Evolutionary conservation across 1,284 basidiomycete genomes (phyloP).

Genomic region (Coniferiporia weirii): DNA sequence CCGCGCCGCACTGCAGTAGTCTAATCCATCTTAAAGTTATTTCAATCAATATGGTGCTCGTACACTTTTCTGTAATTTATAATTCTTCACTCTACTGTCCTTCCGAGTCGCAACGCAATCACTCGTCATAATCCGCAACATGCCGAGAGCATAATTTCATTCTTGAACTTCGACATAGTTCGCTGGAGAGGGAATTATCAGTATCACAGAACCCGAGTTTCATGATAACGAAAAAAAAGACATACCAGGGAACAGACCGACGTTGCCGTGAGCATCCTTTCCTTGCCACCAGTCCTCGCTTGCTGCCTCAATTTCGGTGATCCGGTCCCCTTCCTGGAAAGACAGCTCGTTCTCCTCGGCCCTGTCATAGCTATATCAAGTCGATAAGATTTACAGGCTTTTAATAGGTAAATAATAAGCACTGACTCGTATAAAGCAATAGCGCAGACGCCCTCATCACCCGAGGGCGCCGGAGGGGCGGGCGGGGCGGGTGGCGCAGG

Average conservation of each 20-base stretch:
- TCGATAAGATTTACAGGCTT: background rate
- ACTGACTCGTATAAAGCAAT: conserved; percentile 71
- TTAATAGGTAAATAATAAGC: conserved; percentile 26
- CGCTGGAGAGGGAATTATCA: conserved; percentile 31
- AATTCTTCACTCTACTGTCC: background rate
- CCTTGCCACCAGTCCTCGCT: conserved; percentile 92
- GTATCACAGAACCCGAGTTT: conserved; percentile 2
- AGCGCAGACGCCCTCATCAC: conserved; percentile 56
- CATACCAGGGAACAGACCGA: conserved; percentile 83
- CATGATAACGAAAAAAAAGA: conserved; percentile 9
- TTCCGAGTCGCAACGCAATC: too few species aligned
- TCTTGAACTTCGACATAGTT: conserved; percentile 60
- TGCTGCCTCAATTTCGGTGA: conserved; percentile 66
- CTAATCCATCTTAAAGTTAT: too few species aligned
- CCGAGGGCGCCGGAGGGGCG: conserved; percentile 28
- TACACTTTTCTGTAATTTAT: background rate
- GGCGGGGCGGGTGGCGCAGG: conserved; percentile 27
- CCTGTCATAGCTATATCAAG: conserved; percentile 64
- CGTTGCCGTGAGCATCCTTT: conserved; percentile 49
- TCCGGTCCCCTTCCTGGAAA: conserved; percentile 77
- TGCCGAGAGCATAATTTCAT: conserved; percentile 21
- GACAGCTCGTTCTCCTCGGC: conserved; percentile 86
- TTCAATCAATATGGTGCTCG: background rate
- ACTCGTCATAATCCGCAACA: too few species aligned
- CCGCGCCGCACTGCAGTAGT: too few species aligned